Percentiles rank a stretch among this genome's conserved stretches.
Conservation (phyloP, 2,329 filamentous ascomycete species). For the Pestalotiopsis fici region DNA sequence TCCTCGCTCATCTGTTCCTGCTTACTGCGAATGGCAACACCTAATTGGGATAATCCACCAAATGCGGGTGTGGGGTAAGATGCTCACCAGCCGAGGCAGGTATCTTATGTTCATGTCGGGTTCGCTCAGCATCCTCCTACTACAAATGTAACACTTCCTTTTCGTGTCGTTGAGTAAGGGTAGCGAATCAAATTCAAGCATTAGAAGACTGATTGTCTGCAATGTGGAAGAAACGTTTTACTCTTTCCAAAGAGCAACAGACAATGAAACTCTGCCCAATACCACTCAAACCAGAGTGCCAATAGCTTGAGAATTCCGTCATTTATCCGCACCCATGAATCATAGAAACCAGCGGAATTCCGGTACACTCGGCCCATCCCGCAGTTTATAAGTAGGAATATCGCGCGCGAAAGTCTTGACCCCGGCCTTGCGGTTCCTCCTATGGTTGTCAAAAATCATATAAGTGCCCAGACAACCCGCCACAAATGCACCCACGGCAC, state of each 20-base stretch:
- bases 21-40: background rate
- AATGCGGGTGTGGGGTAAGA: background rate
- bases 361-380: constrained; percentile 51
- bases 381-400: constrained; percentile 55
- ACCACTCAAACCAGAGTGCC: background rate
- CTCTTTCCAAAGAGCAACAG: no score
- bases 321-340: background rate
- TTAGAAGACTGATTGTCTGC: no score
- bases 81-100: background rate
- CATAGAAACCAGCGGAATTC: constrained; percentile 61
- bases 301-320: no score
- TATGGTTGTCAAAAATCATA: constrained; percentile 67
- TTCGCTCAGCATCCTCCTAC: background rate
- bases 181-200: no score
- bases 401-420: constrained; percentile 54
- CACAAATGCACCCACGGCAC: constrained; percentile 57
- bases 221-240: no score
- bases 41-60: background rate
- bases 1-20: background rate
- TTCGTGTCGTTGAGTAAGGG: background rate
- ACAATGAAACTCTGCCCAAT: no score
- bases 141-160: background rate
- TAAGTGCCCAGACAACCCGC: constrained; percentile 58
- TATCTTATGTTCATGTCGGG: background rate
- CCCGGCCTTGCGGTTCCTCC: constrained; percentile 58